Conservation (phyloP, 2,329 filamentous ascomycete genomes). For the Mycogone perniciosa region DNA sequence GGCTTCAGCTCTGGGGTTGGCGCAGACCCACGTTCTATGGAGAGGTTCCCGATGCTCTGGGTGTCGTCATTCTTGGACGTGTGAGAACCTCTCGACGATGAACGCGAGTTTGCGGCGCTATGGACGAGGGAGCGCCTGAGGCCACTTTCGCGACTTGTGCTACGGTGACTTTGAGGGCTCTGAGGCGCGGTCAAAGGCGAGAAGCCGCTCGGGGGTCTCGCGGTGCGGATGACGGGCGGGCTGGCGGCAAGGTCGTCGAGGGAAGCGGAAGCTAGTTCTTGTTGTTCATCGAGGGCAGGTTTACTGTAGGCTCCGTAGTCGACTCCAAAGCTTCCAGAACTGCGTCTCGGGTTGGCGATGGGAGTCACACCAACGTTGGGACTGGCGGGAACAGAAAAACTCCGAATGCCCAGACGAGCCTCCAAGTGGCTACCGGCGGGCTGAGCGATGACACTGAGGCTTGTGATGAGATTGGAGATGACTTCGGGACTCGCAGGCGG, state of each 20-base stretch:
- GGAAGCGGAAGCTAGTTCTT: slow-evolving; percentile 37
- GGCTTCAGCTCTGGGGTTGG: slow-evolving; percentile 44
- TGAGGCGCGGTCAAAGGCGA: slow-evolving; percentile 63
- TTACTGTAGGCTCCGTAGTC: slow-evolving; percentile 63
- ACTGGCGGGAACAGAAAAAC: slow-evolving; percentile 34
- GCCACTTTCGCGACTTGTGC: slow-evolving; percentile 44
- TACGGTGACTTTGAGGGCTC: slow-evolving; percentile 42
- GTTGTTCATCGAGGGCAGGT: slow-evolving; percentile 42
- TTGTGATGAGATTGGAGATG: slow-evolving; percentile 65
- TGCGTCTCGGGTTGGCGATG: slow-evolving; percentile 24
- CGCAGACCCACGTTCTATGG: slow-evolving; percentile 51
- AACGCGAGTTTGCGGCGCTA: slow-evolving; percentile 42
- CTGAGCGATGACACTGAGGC: slow-evolving; percentile 59
- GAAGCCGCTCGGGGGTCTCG: slow-evolving; percentile 72
- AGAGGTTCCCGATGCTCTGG: slow-evolving; percentile 58
- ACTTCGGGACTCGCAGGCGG: slow-evolving; percentile 58
- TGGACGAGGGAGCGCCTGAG: slow-evolving; percentile 53
- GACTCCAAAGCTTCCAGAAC: slow-evolving; percentile 57
- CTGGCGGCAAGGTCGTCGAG: slow-evolving; percentile 56
- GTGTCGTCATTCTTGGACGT: slow-evolving; percentile 52
- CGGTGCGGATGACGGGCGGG: slow-evolving; percentile 71
- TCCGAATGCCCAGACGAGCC: slow-evolving; percentile 39
- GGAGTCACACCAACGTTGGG: slow-evolving; percentile 27
- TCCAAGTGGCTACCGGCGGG: slow-evolving; percentile 67
- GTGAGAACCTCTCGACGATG: slow-evolving; percentile 52